phyloP scores from a whole-genome alignment of 192 early-diverging fungal species.

The Mortierella hygrophila region DNA sequence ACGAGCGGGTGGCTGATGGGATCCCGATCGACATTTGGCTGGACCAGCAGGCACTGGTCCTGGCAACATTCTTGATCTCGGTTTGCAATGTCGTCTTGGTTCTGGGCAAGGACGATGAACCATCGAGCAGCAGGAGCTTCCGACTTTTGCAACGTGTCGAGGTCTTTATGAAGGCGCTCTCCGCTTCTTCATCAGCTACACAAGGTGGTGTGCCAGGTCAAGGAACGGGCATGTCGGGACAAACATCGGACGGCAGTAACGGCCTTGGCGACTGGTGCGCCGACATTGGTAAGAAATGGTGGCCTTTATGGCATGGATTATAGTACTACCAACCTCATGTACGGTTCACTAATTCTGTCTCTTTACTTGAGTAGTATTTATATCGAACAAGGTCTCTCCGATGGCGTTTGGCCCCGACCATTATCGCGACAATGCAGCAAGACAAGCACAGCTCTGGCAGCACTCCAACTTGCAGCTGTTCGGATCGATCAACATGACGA shows the following conservation, averaged over 20 bases:
- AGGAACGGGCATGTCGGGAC: neutral
- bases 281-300: conserved; percentile 35
- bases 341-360: neutral
- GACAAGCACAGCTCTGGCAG: conserved; percentile 49
- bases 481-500: conserved; percentile 47
- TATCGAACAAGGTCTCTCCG: conserved; percentile 46
- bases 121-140: conserved; percentile 17
- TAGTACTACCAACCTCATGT: too few species aligned
- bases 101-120: conserved; percentile 57
- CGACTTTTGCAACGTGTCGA: conserved; percentile 37
- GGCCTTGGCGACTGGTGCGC: conserved; percentile 52
- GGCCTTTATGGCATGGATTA: neutral
- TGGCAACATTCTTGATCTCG: conserved; percentile 69
- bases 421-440: conserved; percentile 37
- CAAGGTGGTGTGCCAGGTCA: neutral
- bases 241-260: conserved; percentile 10
- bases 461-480: conserved; percentile 50
- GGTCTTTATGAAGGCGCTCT: conserved; percentile 46
- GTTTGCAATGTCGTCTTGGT: conserved; percentile 77
- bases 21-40: conserved; percentile 58
- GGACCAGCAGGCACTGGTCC: conserved; percentile 61
- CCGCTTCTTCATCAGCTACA: conserved; percentile 5
- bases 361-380: conserved; percentile 11
- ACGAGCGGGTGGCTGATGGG: conserved; percentile 51
- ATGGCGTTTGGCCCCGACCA: conserved; percentile 43